A percentile compares a stretch with the other conserved stretches of the same genome.
phyloP scores from a whole-genome alignment of 305 asterid genomes.

The Fraxinus floribunda region DNA sequence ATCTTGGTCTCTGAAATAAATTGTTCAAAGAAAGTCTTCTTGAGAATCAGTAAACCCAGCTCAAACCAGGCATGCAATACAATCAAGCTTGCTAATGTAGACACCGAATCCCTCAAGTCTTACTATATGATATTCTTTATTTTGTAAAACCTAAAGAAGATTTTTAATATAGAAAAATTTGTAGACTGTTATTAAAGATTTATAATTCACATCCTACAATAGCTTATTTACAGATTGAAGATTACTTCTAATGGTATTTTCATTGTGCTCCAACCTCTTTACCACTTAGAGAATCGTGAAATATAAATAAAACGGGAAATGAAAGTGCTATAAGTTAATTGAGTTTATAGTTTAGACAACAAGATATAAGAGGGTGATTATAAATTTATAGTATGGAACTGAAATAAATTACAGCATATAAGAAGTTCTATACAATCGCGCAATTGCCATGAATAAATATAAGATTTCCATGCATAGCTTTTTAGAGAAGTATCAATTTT shows the following conservation, averaged over 20 bases:
- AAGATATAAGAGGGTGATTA: not conserved
- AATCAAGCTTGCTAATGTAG: constrained; percentile 6
- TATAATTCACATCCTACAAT: constrained; percentile 5
- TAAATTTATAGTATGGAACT: not conserved
- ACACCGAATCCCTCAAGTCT: not conserved
- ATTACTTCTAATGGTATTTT: not conserved
- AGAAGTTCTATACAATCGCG: not conserved
- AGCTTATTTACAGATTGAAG: constrained; percentile 10
- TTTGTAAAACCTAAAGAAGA: not conserved
- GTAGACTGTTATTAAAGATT: not conserved
- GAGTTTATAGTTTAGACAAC: not conserved
- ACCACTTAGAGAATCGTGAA: not conserved
- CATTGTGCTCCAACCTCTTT: not conserved
- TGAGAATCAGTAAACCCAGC: constrained; percentile 16
- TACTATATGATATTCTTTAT: not conserved
- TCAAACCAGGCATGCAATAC: constrained; percentile 1
- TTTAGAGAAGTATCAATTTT: not conserved
- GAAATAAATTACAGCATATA: not conserved
- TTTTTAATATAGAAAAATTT: constrained; percentile 2
- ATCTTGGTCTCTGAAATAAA: constrained; percentile 71
- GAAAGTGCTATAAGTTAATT: constrained; percentile 1
- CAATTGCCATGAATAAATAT: not conserved
- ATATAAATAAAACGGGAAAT: not conserved
- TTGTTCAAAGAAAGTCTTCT: constrained; percentile 13
- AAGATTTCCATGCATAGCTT: not conserved